Evolutionary conservation across 176 grass and related monocot genomes (phyloP).

Genomic region (Rhynchospora tenuis): DNA sequence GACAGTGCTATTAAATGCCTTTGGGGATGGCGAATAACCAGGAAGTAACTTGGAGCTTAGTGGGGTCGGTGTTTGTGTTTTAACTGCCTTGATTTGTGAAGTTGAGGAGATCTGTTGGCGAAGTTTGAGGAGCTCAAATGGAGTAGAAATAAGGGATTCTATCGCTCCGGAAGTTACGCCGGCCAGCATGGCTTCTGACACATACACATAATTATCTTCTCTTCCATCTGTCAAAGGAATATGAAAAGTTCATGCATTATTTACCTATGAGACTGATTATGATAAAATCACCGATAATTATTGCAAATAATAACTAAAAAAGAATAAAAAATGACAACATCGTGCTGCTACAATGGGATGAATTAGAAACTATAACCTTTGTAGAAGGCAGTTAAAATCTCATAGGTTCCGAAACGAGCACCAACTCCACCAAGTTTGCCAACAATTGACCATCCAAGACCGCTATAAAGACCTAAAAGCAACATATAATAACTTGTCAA

Average conservation of each 20-base stretch:
- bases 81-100: slow-evolving; percentile 38
- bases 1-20: slow-evolving; percentile 50
- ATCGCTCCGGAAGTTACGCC: slow-evolving; percentile 61
- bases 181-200: slow-evolving; percentile 81
- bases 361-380: slow-evolving; percentile 48
- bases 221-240: slow-evolving; percentile 65
- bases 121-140: slow-evolving; percentile 91
- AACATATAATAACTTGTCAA: background rate
- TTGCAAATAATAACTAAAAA: slow-evolving; percentile 17
- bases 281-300: background rate
- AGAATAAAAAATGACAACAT: background rate
- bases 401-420: slow-evolving; percentile 83
- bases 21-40: slow-evolving; percentile 54
- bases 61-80: slow-evolving; percentile 37
- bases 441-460: slow-evolving; percentile 72
- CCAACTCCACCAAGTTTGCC: slow-evolving; percentile 64
- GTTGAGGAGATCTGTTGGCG: slow-evolving; percentile 63
- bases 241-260: slow-evolving; percentile 10
- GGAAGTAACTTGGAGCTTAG: slow-evolving; percentile 66
- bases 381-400: slow-evolving; percentile 85
- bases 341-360: background rate
- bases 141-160: slow-evolving; percentile 60
- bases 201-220: slow-evolving; percentile 63
- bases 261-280: background rate
- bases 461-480: slow-evolving; percentile 65